Base-by-base conservation (phyloP, 1,284 basidiomycete genomes). In the Boletus sp. region DNA sequence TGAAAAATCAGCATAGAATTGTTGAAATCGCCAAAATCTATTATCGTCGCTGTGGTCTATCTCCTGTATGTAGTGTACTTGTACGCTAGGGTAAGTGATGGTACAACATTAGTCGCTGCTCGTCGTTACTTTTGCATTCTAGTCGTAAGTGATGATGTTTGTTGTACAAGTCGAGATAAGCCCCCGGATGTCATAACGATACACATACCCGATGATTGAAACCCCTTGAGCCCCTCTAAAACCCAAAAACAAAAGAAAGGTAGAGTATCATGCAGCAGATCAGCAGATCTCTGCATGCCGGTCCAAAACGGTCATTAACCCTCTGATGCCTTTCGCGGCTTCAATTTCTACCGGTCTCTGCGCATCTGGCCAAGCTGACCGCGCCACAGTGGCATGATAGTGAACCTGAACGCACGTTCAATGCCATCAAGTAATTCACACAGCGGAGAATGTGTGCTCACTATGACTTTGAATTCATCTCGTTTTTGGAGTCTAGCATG, bases 1-100 rank as follows among this genome's bases (percentile, higher is more conserved):
- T 41, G 77, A 79, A 62, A 88, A 80, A 69, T 72, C 71, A 7
- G 35, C 46, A 51, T 67, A 56, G 45, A 56, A 35, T 35, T 16
- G 31, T 39, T 43, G 37, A 53, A 56, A 60, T 55, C 54, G 48
- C 52, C 41, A 46, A 37, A 45, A 35, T 55, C 46, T 57, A 55
- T 55, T 37, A 48, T 49, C 31, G 44, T 60, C 18, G 41, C 33
- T 45, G 36, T 54, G 47, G 31, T 65, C 49, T 59, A 61, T 55
- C 43, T 51, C 7, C 53, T 47, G 39, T 54, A 37, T 48, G n/a
- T 52, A 51, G 51, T 55, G 55, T 20, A 59, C 41, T 59, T 35
- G 49, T 70, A 63, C 48, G 61, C 51, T 67, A 69, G 53, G 41
- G 60, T 67, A 67, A 48, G 58, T 71, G 58, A 46, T 74, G 58